phyloP scores from a whole-genome alignment of 2,329 filamentous ascomycete genomes.

The Arthrinium puccinioides region DNA sequence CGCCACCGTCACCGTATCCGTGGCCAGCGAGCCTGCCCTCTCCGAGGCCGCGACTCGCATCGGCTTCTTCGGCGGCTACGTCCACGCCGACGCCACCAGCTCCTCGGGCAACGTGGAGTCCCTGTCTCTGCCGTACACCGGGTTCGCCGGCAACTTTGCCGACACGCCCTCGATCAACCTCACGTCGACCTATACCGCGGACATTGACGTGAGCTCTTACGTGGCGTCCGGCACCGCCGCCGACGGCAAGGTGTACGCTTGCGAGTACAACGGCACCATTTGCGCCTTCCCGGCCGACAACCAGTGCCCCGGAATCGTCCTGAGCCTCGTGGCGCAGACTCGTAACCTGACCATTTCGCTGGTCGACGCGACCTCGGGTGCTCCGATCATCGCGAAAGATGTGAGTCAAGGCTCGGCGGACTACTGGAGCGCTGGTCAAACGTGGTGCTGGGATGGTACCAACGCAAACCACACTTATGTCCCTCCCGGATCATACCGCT shows the following conservation, averaged over 20 bases:
- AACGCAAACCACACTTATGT: background rate
- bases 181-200: background rate
- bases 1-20: background rate
- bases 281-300: background rate
- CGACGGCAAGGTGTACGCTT: background rate
- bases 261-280: background rate
- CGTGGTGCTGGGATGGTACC: background rate
- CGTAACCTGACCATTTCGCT: background rate
- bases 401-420: background rate
- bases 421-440: background rate
- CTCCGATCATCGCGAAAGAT: background rate
- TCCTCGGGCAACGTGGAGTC: background rate
- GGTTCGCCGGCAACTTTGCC: background rate
- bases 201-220: background rate
- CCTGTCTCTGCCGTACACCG: background rate
- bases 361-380: background rate
- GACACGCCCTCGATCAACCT: conserved; percentile 1
- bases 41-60: background rate
- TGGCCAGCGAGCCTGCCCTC: background rate
- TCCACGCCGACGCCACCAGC: background rate
- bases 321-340: conserved; percentile 1
- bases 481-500: background rate
- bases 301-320: background rate
- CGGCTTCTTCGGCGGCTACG: conserved; percentile 1
- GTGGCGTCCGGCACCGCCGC: background rate